phyloP scores from a whole-genome alignment of 2,329 filamentous ascomycete genomes.

The Phaeoacremonium minimum region DNA sequence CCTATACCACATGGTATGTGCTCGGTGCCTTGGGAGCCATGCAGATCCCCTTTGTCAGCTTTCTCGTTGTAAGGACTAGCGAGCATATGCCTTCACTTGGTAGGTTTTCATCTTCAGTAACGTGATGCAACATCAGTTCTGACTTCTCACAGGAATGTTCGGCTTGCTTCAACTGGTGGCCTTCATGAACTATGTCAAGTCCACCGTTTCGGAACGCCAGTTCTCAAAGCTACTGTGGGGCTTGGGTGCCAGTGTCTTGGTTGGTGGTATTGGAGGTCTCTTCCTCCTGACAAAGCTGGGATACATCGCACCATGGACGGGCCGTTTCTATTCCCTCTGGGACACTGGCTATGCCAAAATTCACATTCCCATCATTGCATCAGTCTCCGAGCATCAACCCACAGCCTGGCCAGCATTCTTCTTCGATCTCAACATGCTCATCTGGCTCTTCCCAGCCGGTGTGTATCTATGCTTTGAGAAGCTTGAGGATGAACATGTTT shows the following conservation, averaged over 20 bases:
- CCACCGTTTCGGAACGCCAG: constrained; percentile 86
- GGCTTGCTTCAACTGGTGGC: constrained; percentile 91
- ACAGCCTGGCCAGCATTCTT: constrained; percentile 99
- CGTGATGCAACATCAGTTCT: constrained; percentile 9
- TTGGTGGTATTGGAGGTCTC: constrained; percentile 74
- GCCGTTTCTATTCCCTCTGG: constrained; percentile 98
- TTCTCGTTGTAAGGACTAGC: constrained; percentile 91
- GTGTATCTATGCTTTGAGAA: constrained; percentile 97
- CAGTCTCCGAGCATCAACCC: constrained; percentile 98
- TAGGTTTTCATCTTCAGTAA: constrained; percentile 34
- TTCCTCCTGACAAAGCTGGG: constrained; percentile 77
- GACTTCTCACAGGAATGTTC: constrained; percentile 67
- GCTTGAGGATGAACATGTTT: constrained; percentile 93
- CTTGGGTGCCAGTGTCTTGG: constrained; percentile 70
- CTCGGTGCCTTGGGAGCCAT: constrained; percentile 94
- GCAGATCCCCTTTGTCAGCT: constrained; percentile 99
- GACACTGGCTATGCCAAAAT: constrained; percentile 99
- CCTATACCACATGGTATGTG: constrained; percentile 97
- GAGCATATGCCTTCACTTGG: constrained; percentile 97
- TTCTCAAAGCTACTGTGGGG: constrained; percentile 86
- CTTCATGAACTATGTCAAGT: constrained; percentile 85
- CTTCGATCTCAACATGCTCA: constrained; percentile 96
- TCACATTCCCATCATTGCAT: constrained; percentile 98
- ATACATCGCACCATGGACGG: constrained; percentile 94
- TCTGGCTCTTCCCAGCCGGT: constrained; percentile 98